A percentile compares a stretch with the other conserved stretches of the same genome.
These are phyloP conservation scores for Rhizoclosmatium globosum DNA, from an alignment of 192 early-diverging fungal genomes.

Conservation along the genomic window DNA sequence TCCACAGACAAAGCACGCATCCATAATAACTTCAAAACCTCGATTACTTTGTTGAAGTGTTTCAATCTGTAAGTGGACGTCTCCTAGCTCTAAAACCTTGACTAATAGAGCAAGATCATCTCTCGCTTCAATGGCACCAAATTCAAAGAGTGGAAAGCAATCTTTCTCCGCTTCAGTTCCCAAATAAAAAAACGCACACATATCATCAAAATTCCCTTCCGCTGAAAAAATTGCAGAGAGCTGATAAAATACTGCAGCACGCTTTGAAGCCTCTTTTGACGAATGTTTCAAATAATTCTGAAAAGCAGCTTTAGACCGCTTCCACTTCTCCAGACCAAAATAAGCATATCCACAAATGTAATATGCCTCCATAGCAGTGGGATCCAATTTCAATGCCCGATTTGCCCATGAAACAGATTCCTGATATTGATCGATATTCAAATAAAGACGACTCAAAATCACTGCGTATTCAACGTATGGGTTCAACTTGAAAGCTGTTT, in stretches of 20 bases:
- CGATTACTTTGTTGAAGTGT: neutral
- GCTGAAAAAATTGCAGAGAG: neutral
- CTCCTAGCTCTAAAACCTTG: neutral
- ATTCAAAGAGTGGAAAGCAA: neutral
- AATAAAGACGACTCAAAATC: neutral
- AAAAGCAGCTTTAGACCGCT: neutral
- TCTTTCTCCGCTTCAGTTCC: neutral
- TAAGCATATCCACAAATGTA: neutral
- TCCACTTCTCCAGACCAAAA: neutral
- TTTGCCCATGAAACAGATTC: neutral
- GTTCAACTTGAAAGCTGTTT: neutral
- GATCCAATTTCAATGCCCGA: neutral
- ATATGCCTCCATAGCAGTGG: neutral
- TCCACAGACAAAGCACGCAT: neutral
- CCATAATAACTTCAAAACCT: neutral
- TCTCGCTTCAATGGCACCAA: neutral
- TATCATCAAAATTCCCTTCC: neutral
- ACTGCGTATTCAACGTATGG: neutral
- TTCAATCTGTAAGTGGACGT: neutral
- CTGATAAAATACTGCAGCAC: neutral
- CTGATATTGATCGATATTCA: neutral
- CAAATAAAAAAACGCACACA: neutral
- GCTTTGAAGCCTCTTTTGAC: neutral
- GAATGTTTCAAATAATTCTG: neutral
- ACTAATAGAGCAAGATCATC: neutral